phyloP scores from a whole-genome alignment of 805 yeast genomes.

The Schwanniomyces vanrijiae region DNA sequence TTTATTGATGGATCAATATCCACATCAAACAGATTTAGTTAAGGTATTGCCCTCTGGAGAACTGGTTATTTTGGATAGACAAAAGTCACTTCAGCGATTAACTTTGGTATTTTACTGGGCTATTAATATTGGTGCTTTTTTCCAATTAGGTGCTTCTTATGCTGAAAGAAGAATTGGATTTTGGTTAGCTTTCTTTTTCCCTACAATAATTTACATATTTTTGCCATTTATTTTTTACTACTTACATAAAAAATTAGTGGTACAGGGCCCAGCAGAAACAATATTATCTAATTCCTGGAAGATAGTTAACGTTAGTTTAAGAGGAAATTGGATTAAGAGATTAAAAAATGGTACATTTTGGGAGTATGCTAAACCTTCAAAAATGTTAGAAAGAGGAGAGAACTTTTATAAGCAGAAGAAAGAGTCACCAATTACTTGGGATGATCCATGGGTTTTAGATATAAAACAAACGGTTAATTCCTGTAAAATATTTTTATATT shows the following conservation, averaged over 20 bases:
- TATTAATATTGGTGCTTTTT: constrained; percentile 55
- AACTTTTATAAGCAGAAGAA: constrained; percentile 30
- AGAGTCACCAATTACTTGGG: constrained; percentile 35
- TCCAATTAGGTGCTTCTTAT: constrained; percentile 52
- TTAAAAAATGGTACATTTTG: constrained; percentile 40
- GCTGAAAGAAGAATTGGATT: constrained; percentile 52
- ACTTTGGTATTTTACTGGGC: constrained; percentile 53
- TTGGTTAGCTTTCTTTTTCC: constrained; percentile 55
- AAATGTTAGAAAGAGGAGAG: constrained; percentile 45
- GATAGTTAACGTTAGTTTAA: constrained; percentile 41
- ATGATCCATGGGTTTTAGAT: constrained; percentile 49
- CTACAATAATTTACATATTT: constrained; percentile 32
- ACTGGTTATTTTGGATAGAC: constrained; percentile 56
- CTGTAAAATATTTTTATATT: constrained; percentile 47
- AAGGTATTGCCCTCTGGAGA: constrained; percentile 61
- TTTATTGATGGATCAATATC: constrained; percentile 46
- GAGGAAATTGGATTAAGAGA: constrained; percentile 45
- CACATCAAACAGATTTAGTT: constrained; percentile 59
- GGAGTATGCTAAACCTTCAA: constrained; percentile 49
- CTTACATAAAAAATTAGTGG: constrained; percentile 29
- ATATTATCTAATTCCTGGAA: constrained; percentile 44
- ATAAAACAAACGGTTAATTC: constrained; percentile 43
- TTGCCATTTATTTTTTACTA: constrained; percentile 29
- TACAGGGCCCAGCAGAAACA: constrained; percentile 44
- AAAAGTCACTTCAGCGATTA: constrained; percentile 42